Evolutionary conservation across 208 protist species (phyloP).

Genomic region (Wallacemonas sp.): DNA sequence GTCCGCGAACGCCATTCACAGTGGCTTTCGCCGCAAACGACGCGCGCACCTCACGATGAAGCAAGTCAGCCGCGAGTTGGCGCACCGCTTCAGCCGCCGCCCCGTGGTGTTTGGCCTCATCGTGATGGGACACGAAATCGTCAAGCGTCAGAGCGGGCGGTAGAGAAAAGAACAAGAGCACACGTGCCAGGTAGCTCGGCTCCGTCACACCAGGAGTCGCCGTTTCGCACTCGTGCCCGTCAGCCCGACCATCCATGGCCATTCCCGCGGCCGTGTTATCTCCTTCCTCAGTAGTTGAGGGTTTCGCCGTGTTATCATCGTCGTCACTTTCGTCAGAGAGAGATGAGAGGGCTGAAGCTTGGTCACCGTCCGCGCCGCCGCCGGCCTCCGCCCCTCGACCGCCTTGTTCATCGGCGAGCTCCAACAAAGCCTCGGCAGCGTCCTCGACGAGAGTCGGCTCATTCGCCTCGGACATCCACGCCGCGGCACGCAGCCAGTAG

Average conservation of each 20-base stretch:
- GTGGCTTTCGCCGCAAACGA: constrained; percentile 39
- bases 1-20: constrained; percentile 44
- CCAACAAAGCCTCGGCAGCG: background rate
- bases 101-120: background rate
- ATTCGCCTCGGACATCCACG: background rate
- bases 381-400: background rate
- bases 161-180: constrained; percentile 22
- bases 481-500: background rate
- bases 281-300: too few relatives aligned
- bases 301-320: too few relatives aligned
- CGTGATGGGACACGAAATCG: background rate
- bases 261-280: too few relatives aligned
- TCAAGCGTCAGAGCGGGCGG: background rate
- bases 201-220: background rate
- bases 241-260: too few relatives aligned
- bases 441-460: background rate
- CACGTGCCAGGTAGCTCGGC: background rate
- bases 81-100: background rate
- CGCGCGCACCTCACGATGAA: constrained; percentile 38
- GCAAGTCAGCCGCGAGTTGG: background rate
- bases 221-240: background rate
- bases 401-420: background rate
- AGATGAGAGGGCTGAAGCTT: background rate
- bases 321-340: background rate
- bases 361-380: background rate